Evolutionary conservation across 305 asterid genomes (phyloP), one percentile per base, ranked within the genome.

Genomic region (Plantago coronopus): DNA sequence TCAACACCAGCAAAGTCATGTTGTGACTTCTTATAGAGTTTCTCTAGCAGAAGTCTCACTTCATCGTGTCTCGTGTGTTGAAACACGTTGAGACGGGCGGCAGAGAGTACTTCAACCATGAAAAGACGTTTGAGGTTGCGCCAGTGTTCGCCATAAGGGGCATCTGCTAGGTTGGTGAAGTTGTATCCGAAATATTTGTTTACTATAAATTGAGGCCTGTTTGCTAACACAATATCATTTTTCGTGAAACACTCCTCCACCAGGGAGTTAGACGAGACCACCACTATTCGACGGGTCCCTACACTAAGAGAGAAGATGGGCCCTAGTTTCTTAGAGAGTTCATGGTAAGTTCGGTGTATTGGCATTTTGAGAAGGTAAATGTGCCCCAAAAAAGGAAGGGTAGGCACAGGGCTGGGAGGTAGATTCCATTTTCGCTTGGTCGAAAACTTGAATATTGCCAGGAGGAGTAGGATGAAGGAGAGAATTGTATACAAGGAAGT

Each of bases 191-290:
- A 2, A 64, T 64, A 62, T 27, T 77, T 72, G 1, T 66, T 72
- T 0, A 59, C 3, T 2, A 58, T 10, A 22, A 31, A 15, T 40
- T 21, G 59, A 3, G 82, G 77, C 18, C 85, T 69, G 48, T 68
- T 64, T 42, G 85, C 85, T 4, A 79, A 37, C 12, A 72, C 59
- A 3, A 72, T 34, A 22, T 74, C 86, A 20, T 80, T 77, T 14
- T 69, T 74, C 50, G 79, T 73, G 79, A 81, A 81, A 18, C 84
- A 81, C 61, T 81, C 84, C 31, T 72, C 76, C 0, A 38, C 81
- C 2, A 44, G 50, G 1, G 69, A 54, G 0, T 70, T 22, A 2
- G 85, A 76, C 9, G 88, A 72, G 16, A 76, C 83, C 8, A 74
- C 73, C 62, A 81, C 73, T 16, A 72, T 74, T 1, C 50, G 70